phyloP scores from a whole-genome alignment of 495 filamentous ascomycete species.

The Hyaloscypha variabilis region DNA sequence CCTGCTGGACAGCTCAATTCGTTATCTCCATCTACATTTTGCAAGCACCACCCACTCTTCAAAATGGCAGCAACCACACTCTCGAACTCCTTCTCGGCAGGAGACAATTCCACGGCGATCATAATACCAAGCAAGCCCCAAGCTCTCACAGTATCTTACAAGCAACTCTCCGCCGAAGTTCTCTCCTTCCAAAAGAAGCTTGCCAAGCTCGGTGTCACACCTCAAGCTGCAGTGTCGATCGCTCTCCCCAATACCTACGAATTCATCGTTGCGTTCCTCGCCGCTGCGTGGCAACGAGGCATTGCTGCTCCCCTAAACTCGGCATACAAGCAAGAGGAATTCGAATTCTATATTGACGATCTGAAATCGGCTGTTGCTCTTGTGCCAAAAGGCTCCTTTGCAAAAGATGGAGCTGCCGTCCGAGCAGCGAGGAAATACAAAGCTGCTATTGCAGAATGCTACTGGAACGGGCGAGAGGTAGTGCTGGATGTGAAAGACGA shows the following conservation, averaged over 20 bases:
- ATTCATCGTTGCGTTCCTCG: conserved; percentile 82
- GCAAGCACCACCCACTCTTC: not conserved
- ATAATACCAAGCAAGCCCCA: conserved; percentile 65
- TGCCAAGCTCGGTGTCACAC: conserved; percentile 66
- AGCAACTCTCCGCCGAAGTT: conserved; percentile 61
- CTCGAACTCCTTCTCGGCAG: conserved; percentile 31
- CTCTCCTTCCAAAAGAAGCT: conserved; percentile 70
- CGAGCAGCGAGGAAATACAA: conserved; percentile 73
- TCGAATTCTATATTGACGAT: conserved; percentile 89
- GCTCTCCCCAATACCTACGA: conserved; percentile 78
- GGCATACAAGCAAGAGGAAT: conserved; percentile 83
- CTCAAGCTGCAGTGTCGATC: conserved; percentile 70
- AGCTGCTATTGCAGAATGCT: conserved; percentile 79
- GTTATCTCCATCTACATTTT: conserved; percentile 1
- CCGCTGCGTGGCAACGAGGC: conserved; percentile 72
- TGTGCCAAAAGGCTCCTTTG: conserved; percentile 69
- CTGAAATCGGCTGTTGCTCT: conserved; percentile 74
- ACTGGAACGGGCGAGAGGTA: conserved; percentile 71
- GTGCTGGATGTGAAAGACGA: conserved; percentile 72
- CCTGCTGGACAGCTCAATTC: conserved; percentile 13
- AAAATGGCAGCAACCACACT: conserved; percentile 32
- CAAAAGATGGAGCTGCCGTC: conserved; percentile 64
- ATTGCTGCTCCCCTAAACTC: conserved; percentile 83
- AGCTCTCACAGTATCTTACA: conserved; percentile 64
- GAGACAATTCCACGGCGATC: conserved; percentile 49